Evolutionary conservation across 345 rosid species (phyloP), one percentile per base, ranked within the genome.

Genomic region (Brassica rapa): DNA sequence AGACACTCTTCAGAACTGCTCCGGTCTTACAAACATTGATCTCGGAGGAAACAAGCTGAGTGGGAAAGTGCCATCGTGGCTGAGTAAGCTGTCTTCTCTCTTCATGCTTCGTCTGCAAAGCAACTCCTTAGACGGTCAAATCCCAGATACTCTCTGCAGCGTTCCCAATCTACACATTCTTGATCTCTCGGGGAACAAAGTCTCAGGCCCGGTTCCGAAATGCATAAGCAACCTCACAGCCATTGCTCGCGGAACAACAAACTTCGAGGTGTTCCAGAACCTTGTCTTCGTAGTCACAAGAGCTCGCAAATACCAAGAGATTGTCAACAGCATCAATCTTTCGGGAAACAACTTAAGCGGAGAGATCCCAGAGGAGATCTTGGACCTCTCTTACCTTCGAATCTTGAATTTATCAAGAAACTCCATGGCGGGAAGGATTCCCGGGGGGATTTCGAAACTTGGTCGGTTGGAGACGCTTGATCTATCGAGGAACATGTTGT

Each of bases 21-120:
- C 87, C 0, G 83, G 82, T 5, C 71, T 89, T 55, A 80, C 83
- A 1, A 84, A 79, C 75, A 72, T 86, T 14, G 89, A 87, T 79
- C 88, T 87, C 12, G 86, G 88, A 70, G 83, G 82, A 56, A 87
- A 89, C 71, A 81, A 69, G 73, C 66, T 89, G 6, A 80, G 72
- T 0, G 89, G 89, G 30, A 62, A 39, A 10, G 23, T 86, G 30
- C 91, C 93, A 11, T 27, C 68, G 8, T 86, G 88, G 92, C 12
- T 75, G 0, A 53, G 77, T 12, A 83, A 73, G 23, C 66, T 86
- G 0, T 37, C 74, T 32, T 83, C 84, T 27, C 75, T 83, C 7
- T 81, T 66, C 78, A 81, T 86, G 84, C 84, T 87, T 61, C 80
- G 80, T 53, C 85, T 87, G 1, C 80, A 68, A 33, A 69, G 80